Conservation (phyloP, 495 filamentous ascomycete species). For the Aspergillus indologenus region DNA sequence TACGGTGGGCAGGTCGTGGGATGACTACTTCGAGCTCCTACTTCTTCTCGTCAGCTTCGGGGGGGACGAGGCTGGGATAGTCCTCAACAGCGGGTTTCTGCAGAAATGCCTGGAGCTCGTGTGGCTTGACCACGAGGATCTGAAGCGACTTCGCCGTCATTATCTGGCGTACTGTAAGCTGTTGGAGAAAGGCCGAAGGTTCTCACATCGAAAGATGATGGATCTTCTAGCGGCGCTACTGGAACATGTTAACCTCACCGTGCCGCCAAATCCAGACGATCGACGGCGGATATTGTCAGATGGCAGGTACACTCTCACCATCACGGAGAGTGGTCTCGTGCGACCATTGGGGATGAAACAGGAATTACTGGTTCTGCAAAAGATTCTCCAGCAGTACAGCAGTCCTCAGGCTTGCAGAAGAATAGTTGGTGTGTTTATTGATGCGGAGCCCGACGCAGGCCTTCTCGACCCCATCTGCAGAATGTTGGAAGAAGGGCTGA, state of each 20-base stretch:
- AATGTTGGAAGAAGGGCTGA: conserved; percentile 50
- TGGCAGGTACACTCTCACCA: conserved; percentile 38
- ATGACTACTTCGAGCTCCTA: conserved; percentile 75
- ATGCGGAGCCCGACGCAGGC: conserved; percentile 43
- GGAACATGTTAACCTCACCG: conserved; percentile 39
- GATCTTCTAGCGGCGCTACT: conserved; percentile 43
- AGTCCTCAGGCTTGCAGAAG: conserved; percentile 30
- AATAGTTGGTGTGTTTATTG: conserved; percentile 43
- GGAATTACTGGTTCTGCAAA: conserved; percentile 40
- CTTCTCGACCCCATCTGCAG: conserved; percentile 42
- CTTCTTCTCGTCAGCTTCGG: conserved; percentile 57
- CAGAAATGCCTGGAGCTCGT: conserved; percentile 58
- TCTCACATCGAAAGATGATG: conserved; percentile 42
- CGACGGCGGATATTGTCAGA: conserved; percentile 27
- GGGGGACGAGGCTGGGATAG: conserved; percentile 45
- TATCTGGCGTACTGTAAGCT: conserved; percentile 55
- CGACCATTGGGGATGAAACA: conserved; percentile 31
- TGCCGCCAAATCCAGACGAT: conserved; percentile 25
- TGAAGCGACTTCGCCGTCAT: conserved; percentile 46
- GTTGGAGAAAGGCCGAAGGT: conserved; percentile 53
- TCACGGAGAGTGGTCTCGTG: conserved; percentile 36
- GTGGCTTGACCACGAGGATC: conserved; percentile 55
- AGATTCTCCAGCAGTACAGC: conserved; percentile 39
- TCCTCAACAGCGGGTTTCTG: conserved; percentile 57
- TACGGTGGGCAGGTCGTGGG: conserved; percentile 62